phyloP scores from a whole-genome alignment of 768 basidiomycete genomes.

The Collybia nuda region DNA sequence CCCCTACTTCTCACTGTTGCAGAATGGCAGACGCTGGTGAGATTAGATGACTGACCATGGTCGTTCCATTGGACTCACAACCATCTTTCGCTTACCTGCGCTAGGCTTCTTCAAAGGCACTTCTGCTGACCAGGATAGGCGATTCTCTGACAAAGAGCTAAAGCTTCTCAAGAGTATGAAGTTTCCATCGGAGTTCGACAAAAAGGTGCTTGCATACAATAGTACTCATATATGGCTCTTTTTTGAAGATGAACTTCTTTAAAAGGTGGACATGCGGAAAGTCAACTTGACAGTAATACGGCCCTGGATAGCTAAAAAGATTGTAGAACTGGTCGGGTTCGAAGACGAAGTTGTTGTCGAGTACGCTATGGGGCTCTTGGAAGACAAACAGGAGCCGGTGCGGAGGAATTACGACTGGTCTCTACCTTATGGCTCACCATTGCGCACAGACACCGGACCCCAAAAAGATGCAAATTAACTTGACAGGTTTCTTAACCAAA shows the following conservation, averaged over 20 bases:
- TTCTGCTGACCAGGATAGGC: slow-evolving; percentile 85
- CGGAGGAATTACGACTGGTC: slow-evolving; percentile 20
- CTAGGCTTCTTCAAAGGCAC: slow-evolving; percentile 91
- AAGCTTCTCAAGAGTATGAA: slow-evolving; percentile 88
- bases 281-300: slow-evolving; percentile 90
- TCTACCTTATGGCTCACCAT: not conserved
- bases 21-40: slow-evolving; percentile 63
- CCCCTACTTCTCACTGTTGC: not conserved
- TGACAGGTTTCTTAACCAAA: slow-evolving; percentile 90
- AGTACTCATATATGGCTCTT: not conserved
- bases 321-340: slow-evolving; percentile 86
- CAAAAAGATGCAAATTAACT: slow-evolving; percentile 91
- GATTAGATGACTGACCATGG: slow-evolving; percentile 21
- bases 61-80: slow-evolving; percentile 23
- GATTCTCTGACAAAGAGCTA: slow-evolving; percentile 94
- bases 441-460: slow-evolving; percentile 77
- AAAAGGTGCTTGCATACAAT: slow-evolving; percentile 54
- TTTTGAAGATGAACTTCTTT: not conserved
- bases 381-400: slow-evolving; percentile 84
- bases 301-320: slow-evolving; percentile 94
- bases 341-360: slow-evolving; percentile 98
- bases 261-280: slow-evolving; percentile 90
- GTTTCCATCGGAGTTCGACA: slow-evolving; percentile 86
- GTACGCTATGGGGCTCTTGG: slow-evolving; percentile 92
- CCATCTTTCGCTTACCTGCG: slow-evolving; percentile 21